These are phyloP conservation scores for Dendrocalamus sinicus DNA, from an alignment of 176 grass and related monocot genomes.

Conservation along the genomic window DNA sequence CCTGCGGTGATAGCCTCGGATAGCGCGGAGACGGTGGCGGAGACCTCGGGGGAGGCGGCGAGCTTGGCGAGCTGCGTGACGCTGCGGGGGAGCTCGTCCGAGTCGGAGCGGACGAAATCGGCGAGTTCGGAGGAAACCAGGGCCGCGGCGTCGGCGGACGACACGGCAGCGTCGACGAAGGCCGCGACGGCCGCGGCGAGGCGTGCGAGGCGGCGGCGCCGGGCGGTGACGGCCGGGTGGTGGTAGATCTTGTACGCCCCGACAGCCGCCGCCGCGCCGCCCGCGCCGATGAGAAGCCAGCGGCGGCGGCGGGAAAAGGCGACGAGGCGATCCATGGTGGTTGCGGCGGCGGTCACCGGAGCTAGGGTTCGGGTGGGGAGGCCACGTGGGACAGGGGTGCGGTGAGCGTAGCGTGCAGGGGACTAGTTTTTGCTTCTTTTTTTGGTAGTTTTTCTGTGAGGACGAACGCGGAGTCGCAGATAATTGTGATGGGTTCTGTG, in stretches of 20 bases:
- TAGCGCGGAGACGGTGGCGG: conserved; percentile 56
- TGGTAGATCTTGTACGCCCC: conserved; percentile 87
- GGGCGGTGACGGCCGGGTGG: conserved; percentile 67
- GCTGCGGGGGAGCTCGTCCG: conserved; percentile 75
- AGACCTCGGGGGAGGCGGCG: conserved; percentile 72
- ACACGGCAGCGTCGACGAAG: conserved; percentile 62
- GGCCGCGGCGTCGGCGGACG: conserved; percentile 66
- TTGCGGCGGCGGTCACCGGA: neutral
- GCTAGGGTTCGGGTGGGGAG: conserved; percentile 27
- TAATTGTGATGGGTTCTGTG: neutral
- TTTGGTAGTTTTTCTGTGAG: neutral
- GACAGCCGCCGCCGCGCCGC: conserved; percentile 39
- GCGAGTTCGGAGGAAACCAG: conserved; percentile 75
- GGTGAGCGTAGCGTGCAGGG: conserved; percentile 35
- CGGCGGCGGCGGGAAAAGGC: conserved; percentile 61
- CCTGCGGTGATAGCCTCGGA: conserved; percentile 69
- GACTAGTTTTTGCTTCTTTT: neutral
- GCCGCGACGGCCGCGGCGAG: conserved; percentile 57
- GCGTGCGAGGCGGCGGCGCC: conserved; percentile 58
- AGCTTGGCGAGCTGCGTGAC: conserved; percentile 77
- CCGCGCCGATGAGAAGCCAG: conserved; percentile 53
- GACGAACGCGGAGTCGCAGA: neutral
- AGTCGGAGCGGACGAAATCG: conserved; percentile 71
- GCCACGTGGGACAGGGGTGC: neutral
- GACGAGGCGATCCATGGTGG: conserved; percentile 52